Percentiles rank a stretch among this genome's conserved stretches.
phyloP scores from a whole-genome alignment of 1,284 basidiomycete genomes.

The Puccinia hordei region DNA sequence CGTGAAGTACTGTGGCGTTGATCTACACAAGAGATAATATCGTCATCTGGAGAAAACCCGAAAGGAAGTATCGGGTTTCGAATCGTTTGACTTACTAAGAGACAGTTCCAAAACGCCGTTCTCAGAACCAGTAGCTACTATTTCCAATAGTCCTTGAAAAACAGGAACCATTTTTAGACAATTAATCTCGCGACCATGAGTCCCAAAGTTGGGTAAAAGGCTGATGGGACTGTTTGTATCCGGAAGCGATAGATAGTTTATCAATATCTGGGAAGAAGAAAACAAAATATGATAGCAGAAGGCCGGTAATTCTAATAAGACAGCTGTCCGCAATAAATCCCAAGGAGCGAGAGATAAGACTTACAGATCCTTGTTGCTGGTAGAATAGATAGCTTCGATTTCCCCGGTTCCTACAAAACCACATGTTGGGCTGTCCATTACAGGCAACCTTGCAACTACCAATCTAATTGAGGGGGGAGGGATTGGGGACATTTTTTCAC shows the following conservation, averaged over 20 bases:
- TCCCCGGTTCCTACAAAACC: not conserved
- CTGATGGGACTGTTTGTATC: not conserved
- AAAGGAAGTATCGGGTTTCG: not conserved
- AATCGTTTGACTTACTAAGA: not conserved
- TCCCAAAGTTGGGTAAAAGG: not conserved
- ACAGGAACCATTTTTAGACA: not conserved
- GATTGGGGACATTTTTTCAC: not conserved
- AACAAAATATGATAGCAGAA: not conserved
- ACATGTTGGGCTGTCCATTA: conserved; percentile 22
- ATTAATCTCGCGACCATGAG: conserved; percentile 18
- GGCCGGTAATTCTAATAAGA: not conserved
- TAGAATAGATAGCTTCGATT: conserved; percentile 9
- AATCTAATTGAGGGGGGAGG: not conserved
- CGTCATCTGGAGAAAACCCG: not conserved
- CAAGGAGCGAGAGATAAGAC: not conserved
- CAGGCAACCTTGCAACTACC: conserved; percentile 18
- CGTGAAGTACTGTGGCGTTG: not conserved
- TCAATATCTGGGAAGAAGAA: not conserved
- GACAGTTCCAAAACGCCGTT: conserved; percentile 17
- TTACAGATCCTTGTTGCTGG: conserved; percentile 23
- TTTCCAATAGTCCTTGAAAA: not conserved
- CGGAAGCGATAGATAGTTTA: not conserved
- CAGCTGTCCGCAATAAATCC: not conserved
- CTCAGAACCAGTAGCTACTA: conserved; percentile 32
- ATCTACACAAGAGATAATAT: not conserved